Conservation (phyloP, 768 basidiomycete species). For the Clitopilus passeckerianus region DNA sequence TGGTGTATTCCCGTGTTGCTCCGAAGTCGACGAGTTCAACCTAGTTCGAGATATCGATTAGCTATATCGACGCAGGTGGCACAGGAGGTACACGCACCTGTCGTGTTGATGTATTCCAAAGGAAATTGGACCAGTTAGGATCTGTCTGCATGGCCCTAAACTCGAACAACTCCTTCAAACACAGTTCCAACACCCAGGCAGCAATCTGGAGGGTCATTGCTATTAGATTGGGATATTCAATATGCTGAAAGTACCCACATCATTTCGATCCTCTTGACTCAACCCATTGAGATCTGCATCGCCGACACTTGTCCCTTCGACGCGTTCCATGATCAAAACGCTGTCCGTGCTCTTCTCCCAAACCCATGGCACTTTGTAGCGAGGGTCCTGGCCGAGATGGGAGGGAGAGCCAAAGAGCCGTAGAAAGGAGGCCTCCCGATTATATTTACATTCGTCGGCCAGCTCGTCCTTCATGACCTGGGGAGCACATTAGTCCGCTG, state of each 20-base stretch:
- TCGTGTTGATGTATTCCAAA: constrained; percentile 69
- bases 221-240: background rate
- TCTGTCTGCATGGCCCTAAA: constrained; percentile 97
- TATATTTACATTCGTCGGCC: constrained; percentile 89
- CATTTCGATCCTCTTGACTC: constrained; percentile 61
- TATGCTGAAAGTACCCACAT: constrained; percentile 38
- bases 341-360: constrained; percentile 77
- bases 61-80: background rate
- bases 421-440: constrained; percentile 73
- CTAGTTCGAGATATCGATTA: constrained; percentile 23
- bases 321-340: constrained; percentile 87
- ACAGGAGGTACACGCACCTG: constrained; percentile 35
- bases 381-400: constrained; percentile 48
- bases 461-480: constrained; percentile 88
- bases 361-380: constrained; percentile 85
- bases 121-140: constrained; percentile 97
- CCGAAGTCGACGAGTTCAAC: constrained; percentile 94
- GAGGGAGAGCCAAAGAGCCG: constrained; percentile 48
- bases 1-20: constrained; percentile 82
- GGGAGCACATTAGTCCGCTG: background rate
- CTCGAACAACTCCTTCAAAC: constrained; percentile 84
- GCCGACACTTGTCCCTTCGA: constrained; percentile 79
- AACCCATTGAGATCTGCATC: constrained; percentile 51
- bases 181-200: constrained; percentile 73
- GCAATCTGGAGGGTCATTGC: constrained; percentile 60